Evolutionary conservation across 2,329 filamentous ascomycete species (phyloP).

Genomic region (Exophiala viscosa): DNA sequence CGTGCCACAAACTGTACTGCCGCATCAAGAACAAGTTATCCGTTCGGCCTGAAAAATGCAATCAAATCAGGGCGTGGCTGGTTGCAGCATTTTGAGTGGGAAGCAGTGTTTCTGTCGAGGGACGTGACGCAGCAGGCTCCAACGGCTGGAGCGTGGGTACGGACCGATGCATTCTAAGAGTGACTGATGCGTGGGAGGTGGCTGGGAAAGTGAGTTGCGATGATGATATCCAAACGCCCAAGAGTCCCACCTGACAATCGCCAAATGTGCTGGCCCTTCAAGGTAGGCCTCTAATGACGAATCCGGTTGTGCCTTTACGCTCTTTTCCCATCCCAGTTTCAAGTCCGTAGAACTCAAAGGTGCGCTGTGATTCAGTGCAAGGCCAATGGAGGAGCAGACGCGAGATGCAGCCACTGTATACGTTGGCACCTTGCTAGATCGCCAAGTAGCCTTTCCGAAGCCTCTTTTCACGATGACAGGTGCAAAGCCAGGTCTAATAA

Average conservation of each 20-base stretch:
- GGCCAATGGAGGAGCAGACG: no score
- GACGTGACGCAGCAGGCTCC: slow-evolving; percentile 18
- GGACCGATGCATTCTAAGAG: slow-evolving; percentile 20
- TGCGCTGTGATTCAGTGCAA: not conserved
- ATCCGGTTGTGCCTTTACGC: not conserved
- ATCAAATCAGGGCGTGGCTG: slow-evolving; percentile 7
- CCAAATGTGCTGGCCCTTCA: slow-evolving; percentile 1
- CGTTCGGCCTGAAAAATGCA: slow-evolving; percentile 4
- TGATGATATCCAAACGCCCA: slow-evolving; percentile 1
- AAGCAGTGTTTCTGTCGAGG: slow-evolving; percentile 7
- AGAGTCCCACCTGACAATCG: not conserved
- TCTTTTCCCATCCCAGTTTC: not conserved
- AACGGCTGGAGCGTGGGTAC: slow-evolving; percentile 23
- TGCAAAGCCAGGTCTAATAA: not conserved
- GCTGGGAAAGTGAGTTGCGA: slow-evolving; percentile 13
- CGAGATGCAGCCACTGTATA: no score
- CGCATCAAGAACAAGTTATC: not conserved
- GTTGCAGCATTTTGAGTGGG: slow-evolving; percentile 9
- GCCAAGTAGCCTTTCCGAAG: no score
- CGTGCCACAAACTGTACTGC: slow-evolving; percentile 3
- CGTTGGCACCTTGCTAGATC: no score
- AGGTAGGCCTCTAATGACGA: not conserved
- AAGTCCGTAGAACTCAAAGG: not conserved
- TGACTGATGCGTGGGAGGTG: slow-evolving; percentile 12
- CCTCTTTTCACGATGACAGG: not conserved